Base-by-base conservation (phyloP, 192 early-diverging fungal genomes). In the Backusella parvicylindrica region DNA sequence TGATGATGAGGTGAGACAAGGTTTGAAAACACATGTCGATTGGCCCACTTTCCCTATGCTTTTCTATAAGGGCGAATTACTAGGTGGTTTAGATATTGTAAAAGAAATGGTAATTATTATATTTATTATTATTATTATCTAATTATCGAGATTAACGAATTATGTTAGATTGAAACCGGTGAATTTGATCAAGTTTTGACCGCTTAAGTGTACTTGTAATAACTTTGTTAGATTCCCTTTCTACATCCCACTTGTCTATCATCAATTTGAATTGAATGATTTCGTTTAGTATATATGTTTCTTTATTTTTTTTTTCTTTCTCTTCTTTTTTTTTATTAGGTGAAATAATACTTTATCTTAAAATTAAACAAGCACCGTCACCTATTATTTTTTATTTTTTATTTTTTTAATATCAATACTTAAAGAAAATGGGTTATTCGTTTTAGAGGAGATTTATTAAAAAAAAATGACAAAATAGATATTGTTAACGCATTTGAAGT, bases 1-100 rank as follows among this genome's bases (percentile, higher is more conserved):
- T 41, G 95, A 98, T 82, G 95, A 97, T 60, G 91, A 95, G 53
- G 94, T 99, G 35, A 89, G 97, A 47, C 93, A 96, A 83, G 94
- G 88, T 30, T 78, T 98, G 50, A 98, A 98, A 86, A 87, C 87
- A 36, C 95, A 90, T 81, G 91, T 90, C 28, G 89, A 95, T 85
- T 99, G 97, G 97, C 97, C 97, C 3, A 99, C 97, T 0, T 98
- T 89, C 80, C 97, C 97, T 2, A 96, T 97, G 87, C 82, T 98
- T 6, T 99, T 97, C 77, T 88, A 93, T 76, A 89, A 95, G 67
- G 95, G 97, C 53, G 96, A 99, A 81, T 84, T 99, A 30, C 71
- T 95, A 28, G 97, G 97, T 41, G 97, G 97, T 26, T 83, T 98
- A 77, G 97, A 99, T 79, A 96, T 99, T 85, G 89, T 99, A 32